These are phyloP conservation scores for Neurospora sp. DNA, from an alignment of 495 filamentous ascomycete species.

Conservation along the genomic window DNA sequence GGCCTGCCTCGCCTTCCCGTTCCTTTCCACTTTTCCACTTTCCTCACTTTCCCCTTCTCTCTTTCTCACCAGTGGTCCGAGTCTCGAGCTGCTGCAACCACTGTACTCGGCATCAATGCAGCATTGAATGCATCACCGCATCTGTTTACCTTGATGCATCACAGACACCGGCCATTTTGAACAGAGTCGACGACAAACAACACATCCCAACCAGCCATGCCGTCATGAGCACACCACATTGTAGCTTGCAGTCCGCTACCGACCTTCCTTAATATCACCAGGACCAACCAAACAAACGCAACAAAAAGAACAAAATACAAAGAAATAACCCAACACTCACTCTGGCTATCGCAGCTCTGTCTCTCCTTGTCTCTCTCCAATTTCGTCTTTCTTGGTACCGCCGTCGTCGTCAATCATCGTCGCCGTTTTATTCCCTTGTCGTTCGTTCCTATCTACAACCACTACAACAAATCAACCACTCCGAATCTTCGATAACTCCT, in stretches of 20 bases:
- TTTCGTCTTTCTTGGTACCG: background rate
- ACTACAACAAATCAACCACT: background rate
- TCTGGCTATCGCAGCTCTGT: background rate
- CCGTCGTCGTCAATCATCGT: background rate
- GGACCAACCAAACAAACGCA: background rate
- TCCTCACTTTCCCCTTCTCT: background rate
- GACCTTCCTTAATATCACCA: background rate
- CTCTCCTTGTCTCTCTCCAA: background rate
- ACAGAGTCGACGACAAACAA: background rate
- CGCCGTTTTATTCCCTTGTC: background rate
- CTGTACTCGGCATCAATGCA: background rate
- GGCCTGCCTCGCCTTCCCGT: background rate
- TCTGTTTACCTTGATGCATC: background rate
- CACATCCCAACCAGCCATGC: background rate
- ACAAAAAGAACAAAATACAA: background rate
- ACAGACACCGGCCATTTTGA: background rate
- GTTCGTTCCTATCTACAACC: background rate
- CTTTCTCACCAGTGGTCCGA: background rate
- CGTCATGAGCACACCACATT: background rate
- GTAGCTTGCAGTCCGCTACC: background rate
- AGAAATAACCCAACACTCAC: background rate
- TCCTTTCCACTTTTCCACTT: background rate
- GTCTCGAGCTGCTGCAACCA: background rate
- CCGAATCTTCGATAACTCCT: background rate
- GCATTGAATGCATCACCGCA: background rate